Evolutionary conservation across 208 protist genomes (phyloP).

Genomic region (Crithidia fasciculata): DNA sequence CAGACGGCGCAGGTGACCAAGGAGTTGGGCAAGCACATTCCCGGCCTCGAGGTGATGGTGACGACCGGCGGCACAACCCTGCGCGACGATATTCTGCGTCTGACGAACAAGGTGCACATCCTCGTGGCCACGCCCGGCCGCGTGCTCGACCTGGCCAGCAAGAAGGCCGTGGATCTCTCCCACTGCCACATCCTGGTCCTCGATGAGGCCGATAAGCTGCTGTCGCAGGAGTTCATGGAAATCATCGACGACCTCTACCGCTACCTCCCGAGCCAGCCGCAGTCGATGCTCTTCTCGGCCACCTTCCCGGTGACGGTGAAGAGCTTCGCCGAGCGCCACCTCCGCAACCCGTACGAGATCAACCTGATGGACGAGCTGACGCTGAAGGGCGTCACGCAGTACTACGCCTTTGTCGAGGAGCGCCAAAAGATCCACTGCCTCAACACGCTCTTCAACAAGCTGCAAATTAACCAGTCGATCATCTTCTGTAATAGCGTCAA

Average conservation of each 20-base stretch:
- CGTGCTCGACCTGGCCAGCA: slow-evolving; percentile 97
- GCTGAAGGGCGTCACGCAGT: slow-evolving; percentile 99
- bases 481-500: slow-evolving; percentile 99
- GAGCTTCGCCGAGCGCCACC: slow-evolving; percentile 94
- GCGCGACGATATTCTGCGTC: slow-evolving; percentile 98
- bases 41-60: slow-evolving; percentile 95
- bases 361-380: slow-evolving; percentile 99
- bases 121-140: slow-evolving; percentile 99
- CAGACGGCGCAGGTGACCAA: slow-evolving; percentile 99
- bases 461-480: slow-evolving; percentile 99
- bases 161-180: slow-evolving; percentile 93
- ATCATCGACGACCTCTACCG: slow-evolving; percentile 95
- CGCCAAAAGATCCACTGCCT: slow-evolving; percentile 99
- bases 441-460: slow-evolving; percentile 98
- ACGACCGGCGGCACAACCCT: slow-evolving; percentile 98
- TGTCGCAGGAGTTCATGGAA: slow-evolving; percentile 96
- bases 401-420: slow-evolving; percentile 99
- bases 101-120: slow-evolving; percentile 97
- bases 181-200: slow-evolving; percentile 96
- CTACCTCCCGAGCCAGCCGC: slow-evolving; percentile 88
- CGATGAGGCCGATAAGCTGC: slow-evolving; percentile 99
- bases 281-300: slow-evolving; percentile 99
- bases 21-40: slow-evolving; percentile 97
- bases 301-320: slow-evolving; percentile 98
- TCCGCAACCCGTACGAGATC: slow-evolving; percentile 97